Evolutionary conservation across 129 eudicot genomes (phyloP).

Genomic region (Dittrichia graveolens): DNA sequence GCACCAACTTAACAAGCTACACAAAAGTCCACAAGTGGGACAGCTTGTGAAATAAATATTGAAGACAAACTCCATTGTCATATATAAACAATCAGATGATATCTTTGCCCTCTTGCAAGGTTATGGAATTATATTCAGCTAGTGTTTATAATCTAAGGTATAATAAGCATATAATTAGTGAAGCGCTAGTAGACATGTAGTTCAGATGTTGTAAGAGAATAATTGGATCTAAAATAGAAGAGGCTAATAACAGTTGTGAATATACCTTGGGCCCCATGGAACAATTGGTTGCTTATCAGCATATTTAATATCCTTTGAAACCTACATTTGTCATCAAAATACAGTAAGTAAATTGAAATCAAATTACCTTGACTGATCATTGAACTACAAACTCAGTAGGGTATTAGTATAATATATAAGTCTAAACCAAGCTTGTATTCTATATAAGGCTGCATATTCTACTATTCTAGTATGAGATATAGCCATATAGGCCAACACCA

Average conservation of each 20-base stretch:
- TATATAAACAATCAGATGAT: not conserved
- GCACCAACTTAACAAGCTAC: constrained; percentile 13
- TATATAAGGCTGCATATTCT: constrained; percentile 1
- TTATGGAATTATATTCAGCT: not conserved
- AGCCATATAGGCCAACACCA: not conserved
- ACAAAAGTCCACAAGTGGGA: not conserved
- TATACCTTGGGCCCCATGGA: constrained; percentile 98
- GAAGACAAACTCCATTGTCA: not conserved
- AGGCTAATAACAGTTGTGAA: constrained; percentile 16
- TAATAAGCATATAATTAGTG: constrained; percentile 1
- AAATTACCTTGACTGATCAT: constrained; percentile 4
- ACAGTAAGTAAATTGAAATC: constrained; percentile 15
- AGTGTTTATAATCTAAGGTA: not conserved
- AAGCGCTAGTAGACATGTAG: not conserved
- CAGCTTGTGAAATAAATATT: not conserved
- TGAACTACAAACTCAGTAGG: not conserved
- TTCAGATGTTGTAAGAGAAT: constrained; percentile 10
- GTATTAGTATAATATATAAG: not conserved
- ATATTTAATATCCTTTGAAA: constrained; percentile 89
- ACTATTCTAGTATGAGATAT: not conserved
- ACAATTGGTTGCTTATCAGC: constrained; percentile 92
- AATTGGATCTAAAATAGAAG: constrained; percentile 1
- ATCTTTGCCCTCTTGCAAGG: not conserved
- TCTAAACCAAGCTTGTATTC: not conserved
- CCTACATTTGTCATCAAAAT: constrained; percentile 47